Evolutionary conservation across 2,329 filamentous ascomycete genomes (phyloP).

Genomic region (Fusarium circinatum): DNA sequence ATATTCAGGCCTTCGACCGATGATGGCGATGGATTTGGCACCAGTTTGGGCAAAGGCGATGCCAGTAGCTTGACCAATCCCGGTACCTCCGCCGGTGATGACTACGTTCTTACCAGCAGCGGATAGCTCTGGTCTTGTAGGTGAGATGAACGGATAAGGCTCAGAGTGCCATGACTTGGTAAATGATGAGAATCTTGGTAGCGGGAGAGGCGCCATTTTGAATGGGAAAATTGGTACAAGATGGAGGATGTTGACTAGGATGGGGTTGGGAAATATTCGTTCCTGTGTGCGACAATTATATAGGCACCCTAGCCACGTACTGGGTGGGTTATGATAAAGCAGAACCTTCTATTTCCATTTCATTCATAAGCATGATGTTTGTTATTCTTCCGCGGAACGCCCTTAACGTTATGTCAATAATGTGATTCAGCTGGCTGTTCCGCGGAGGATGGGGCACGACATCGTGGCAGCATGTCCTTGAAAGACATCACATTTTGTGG

Average conservation of each 20-base stretch:
- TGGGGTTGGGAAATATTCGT: neutral
- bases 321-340: neutral
- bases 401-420: fast-evolving
- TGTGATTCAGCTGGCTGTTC: neutral
- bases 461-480: no score
- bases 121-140: constrained; percentile 46
- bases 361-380: neutral
- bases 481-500: no score
- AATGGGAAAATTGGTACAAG: no score
- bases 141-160: constrained; percentile 46
- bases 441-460: neutral
- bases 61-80: constrained; percentile 72
- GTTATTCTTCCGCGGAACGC: neutral
- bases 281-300: neutral
- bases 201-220: neutral
- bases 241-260: fast-evolving
- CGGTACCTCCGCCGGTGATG: constrained; percentile 71
- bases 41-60: constrained; percentile 61
- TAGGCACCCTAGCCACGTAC: neutral
- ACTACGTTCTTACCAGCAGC: constrained; percentile 60
- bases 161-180: constrained; percentile 37
- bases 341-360: fast-evolving
- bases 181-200: constrained; percentile 5
- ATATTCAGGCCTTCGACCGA: constrained; percentile 48
- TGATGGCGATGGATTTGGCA: constrained; percentile 50